Conservation (phyloP, 2,329 filamentous ascomycete species). For the Orbilia javanica region DNA sequence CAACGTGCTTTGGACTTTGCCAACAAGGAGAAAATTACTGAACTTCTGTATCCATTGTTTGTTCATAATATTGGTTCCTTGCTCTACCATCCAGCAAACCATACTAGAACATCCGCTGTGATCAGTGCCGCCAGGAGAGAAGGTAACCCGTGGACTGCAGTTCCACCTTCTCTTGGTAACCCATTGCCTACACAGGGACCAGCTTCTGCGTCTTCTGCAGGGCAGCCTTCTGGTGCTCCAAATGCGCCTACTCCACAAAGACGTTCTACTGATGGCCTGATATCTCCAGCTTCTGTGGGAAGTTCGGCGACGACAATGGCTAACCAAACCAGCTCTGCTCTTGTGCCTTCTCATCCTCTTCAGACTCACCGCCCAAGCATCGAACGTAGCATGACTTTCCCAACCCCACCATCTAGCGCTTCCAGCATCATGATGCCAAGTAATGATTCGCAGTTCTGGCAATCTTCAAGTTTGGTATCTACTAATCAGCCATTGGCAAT, state of each 20-base stretch:
- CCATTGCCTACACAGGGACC: constrained; percentile 45
- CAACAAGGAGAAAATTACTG: constrained; percentile 99
- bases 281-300: constrained; percentile 76
- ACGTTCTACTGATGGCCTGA: constrained; percentile 73
- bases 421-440: constrained; percentile 85
- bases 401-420: constrained; percentile 92
- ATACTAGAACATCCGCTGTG: constrained; percentile 82
- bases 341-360: constrained; percentile 75
- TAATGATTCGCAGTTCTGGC: constrained; percentile 85
- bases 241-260: constrained; percentile 68
- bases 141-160: constrained; percentile 69
- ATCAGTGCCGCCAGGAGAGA: constrained; percentile 83
- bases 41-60: constrained; percentile 92
- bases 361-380: constrained; percentile 78
- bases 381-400: constrained; percentile 91
- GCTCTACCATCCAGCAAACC: constrained; percentile 92
- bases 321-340: constrained; percentile 71
- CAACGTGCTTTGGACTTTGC: constrained; percentile 98
- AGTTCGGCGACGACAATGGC: constrained; percentile 74
- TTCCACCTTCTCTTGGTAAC: constrained; percentile 38
- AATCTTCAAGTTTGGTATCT: constrained; percentile 71
- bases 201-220: constrained; percentile 26
- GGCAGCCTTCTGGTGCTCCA: constrained; percentile 63
- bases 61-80: constrained; percentile 96
- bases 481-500: constrained; percentile 80